phyloP scores from a whole-genome alignment of 106 monocot genomes.

The Allium fistulosum region DNA sequence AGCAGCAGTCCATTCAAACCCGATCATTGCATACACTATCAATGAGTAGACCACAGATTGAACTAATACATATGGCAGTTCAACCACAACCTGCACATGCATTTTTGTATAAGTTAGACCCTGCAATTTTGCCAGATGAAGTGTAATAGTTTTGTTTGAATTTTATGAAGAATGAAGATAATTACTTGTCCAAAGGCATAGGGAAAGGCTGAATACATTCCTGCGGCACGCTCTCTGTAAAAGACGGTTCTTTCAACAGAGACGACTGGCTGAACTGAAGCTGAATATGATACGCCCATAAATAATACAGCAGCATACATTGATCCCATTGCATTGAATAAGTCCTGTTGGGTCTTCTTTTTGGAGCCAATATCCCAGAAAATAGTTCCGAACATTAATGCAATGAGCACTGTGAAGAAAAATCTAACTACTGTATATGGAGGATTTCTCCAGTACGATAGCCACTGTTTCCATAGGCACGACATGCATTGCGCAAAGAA shows the following conservation, averaged over 20 bases:
- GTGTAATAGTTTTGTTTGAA: not conserved
- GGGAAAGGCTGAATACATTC: constrained; percentile 75
- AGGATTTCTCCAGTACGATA: constrained; percentile 33
- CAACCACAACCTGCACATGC: constrained; percentile 21
- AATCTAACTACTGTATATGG: constrained; percentile 21
- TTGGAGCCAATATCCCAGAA: constrained; percentile 24
- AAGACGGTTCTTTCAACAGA: constrained; percentile 62
- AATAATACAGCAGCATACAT: constrained; percentile 58
- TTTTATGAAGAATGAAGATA: not conserved
- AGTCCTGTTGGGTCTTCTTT: constrained; percentile 23
- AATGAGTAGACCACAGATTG: constrained; percentile 29
- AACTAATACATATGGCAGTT: constrained; percentile 28
- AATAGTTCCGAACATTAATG: constrained; percentile 23
- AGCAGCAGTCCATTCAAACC: constrained; percentile 13
- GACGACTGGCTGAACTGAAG: constrained; percentile 55
- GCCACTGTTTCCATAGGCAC: constrained; percentile 28
- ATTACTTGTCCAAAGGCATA: constrained; percentile 65
- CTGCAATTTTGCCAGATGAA: no score
- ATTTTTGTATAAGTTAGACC: not conserved
- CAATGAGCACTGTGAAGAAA: constrained; percentile 16
- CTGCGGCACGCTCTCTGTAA: constrained; percentile 62
- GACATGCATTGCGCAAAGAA: constrained; percentile 15
- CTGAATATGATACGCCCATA: constrained; percentile 45
- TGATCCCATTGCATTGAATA: constrained; percentile 64
- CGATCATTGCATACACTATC: constrained; percentile 15